phyloP scores from a whole-genome alignment of 345 rosid genomes.

The Gossypium anomalum region DNA sequence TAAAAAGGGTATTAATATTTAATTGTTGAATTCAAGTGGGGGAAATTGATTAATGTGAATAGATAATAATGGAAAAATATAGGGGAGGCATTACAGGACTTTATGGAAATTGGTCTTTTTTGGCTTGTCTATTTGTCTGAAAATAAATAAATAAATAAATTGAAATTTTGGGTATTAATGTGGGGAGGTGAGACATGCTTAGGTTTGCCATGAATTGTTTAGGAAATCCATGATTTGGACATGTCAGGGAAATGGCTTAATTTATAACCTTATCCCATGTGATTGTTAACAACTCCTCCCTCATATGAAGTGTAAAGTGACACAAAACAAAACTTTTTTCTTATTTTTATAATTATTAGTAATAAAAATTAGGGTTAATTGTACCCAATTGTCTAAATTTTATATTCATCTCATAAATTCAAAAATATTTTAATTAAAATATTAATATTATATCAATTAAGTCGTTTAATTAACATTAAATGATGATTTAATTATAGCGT shows the following conservation, averaged over 20 bases:
- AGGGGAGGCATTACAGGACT: neutral
- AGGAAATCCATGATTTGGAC: slow-evolving; percentile 31
- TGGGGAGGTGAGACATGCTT: slow-evolving; percentile 27
- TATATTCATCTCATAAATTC: no score
- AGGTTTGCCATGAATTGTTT: slow-evolving; percentile 28
- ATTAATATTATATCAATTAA: no score
- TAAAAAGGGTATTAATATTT: neutral
- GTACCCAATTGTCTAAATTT: no score
- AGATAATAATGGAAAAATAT: neutral
- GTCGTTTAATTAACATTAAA: fast-evolving
- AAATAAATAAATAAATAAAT: slow-evolving; percentile 10
- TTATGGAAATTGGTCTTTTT: neutral
- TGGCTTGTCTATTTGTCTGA: neutral
- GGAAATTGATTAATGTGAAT: no score
- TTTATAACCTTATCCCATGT: slow-evolving; percentile 30
- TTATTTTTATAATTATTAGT: neutral
- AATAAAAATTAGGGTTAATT: no score
- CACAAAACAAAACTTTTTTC: slow-evolving; percentile 9
- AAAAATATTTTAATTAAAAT: no score
- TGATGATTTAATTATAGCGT: no score
- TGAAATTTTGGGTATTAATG: slow-evolving; percentile 14
- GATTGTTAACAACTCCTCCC: slow-evolving; percentile 18
- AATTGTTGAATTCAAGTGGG: neutral
- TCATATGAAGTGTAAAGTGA: slow-evolving; percentile 31
- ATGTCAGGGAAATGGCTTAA: slow-evolving; percentile 23